A percentile compares a stretch with the other conserved stretches of the same genome.
These are phyloP conservation scores for Mucor velutinosus DNA, from an alignment of 371 early-diverging fungal genomes.

Conservation along the genomic window DNA sequence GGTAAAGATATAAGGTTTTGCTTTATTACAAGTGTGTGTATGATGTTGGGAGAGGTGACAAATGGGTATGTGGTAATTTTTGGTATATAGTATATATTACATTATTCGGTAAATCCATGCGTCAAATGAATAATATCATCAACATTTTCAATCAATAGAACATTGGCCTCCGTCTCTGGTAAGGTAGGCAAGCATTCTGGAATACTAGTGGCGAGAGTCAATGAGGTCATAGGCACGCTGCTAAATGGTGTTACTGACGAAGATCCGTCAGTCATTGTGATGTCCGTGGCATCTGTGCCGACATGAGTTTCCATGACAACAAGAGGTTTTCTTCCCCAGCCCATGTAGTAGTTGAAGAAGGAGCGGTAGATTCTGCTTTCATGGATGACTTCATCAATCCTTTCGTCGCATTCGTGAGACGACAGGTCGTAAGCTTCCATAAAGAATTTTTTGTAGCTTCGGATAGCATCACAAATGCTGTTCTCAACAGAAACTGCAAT, in stretches of 20 bases:
- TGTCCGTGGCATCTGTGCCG: not conserved
- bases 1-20: not conserved
- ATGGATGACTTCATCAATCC: slow-evolving; percentile 14
- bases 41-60: not conserved
- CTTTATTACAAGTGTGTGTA: not conserved
- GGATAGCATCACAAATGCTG: slow-evolving; percentile 12
- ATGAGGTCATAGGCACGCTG: not conserved
- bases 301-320: not conserved
- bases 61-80: not conserved
- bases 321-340: slow-evolving; percentile 45
- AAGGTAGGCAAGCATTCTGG: not conserved
- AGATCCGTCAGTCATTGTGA: not conserved
- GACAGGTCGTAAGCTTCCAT: slow-evolving; percentile 11
- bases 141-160: slow-evolving; percentile 3
- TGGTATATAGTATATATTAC: not conserved
- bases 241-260: not conserved
- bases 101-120: slow-evolving; percentile 19
- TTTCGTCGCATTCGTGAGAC: slow-evolving; percentile 10
- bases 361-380: slow-evolving; percentile 21
- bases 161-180: not conserved
- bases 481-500: slow-evolving; percentile 15
- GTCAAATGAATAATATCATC: slow-evolving; percentile 23
- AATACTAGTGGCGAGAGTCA: not conserved
- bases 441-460: slow-evolving; percentile 17
- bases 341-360: slow-evolving; percentile 33